phyloP scores from a whole-genome alignment of 441 rosid species.

The Gossypium davidsonii region DNA sequence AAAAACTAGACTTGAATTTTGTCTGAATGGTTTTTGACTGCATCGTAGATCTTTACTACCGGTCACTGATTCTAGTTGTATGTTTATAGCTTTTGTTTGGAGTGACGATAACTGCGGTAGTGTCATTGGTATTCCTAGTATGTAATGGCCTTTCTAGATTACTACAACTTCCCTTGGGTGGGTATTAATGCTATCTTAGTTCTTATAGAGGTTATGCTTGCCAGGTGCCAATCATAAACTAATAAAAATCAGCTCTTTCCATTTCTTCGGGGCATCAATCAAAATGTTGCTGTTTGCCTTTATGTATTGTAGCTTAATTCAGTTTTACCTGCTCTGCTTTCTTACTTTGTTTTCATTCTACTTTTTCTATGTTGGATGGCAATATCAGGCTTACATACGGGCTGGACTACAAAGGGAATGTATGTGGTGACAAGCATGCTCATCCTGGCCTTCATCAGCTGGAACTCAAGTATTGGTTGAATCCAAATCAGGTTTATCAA shows the following conservation, averaged over 20 bases:
- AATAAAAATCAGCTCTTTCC: not conserved
- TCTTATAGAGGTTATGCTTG: not conserved
- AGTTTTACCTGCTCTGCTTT: not conserved
- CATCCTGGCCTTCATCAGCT: slow-evolving; percentile 67
- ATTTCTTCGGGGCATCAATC: not conserved
- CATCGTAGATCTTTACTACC: not conserved
- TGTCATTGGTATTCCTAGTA: not conserved
- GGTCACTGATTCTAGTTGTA: not conserved
- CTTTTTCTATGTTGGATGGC: slow-evolving; percentile 17
- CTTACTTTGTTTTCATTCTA: not conserved
- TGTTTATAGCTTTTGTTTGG: not conserved
- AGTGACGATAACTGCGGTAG: not conserved
- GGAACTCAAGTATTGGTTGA: slow-evolving; percentile 83
- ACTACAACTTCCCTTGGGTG: not conserved
- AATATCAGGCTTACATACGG: slow-evolving; percentile 75
- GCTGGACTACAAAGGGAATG: slow-evolving; percentile 92
- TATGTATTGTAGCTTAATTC: not conserved
- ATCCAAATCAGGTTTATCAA: slow-evolving; percentile 92
- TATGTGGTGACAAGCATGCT: slow-evolving; percentile 80
- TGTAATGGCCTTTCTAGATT: slow-evolving; percentile 1
- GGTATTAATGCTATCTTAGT: not conserved
- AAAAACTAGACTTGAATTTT: not conserved
- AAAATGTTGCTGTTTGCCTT: slow-evolving; percentile 3
- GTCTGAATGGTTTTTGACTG: not conserved
- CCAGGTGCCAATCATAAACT: not conserved